These are phyloP conservation scores for Sequoiadendron giganteum DNA, from an alignment of 75 land plant genomes.

Conservation along the genomic window DNA sequence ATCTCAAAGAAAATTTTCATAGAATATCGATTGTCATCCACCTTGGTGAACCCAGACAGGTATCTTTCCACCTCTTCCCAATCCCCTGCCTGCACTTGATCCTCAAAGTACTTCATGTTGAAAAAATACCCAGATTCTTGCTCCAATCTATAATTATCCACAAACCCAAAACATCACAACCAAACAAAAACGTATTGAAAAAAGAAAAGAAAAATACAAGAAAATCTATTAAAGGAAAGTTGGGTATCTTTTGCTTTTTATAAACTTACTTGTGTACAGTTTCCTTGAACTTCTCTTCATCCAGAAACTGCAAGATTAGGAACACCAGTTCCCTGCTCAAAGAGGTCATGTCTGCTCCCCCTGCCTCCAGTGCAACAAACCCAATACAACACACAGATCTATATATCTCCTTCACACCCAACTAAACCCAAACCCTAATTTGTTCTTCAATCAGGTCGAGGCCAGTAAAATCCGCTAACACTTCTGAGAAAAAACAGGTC, in stretches of 20 bases:
- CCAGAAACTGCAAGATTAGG: conserved; percentile 82
- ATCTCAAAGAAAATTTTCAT: conserved; percentile 98
- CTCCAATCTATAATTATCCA: conserved; percentile 57
- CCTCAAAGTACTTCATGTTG: conserved; percentile 94
- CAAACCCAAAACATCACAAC: conserved; percentile 7
- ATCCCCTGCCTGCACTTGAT: conserved; percentile 73
- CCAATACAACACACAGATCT: neutral
- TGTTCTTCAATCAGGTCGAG: neutral
- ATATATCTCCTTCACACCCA: neutral
- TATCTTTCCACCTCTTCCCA: conserved; percentile 96
- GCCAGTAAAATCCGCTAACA: neutral
- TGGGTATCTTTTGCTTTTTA: neutral
- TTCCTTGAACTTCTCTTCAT: conserved; percentile 87
- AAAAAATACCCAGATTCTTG: conserved; percentile 92
- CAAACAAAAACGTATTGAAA: neutral
- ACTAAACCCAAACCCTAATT: neutral
- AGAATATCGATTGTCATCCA: conserved; percentile 94
- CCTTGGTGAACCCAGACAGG: conserved; percentile 87
- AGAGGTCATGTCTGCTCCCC: conserved; percentile 52
- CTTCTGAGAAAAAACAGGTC: neutral
- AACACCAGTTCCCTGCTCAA: conserved; percentile 87
- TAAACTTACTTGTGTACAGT: conserved; percentile 70
- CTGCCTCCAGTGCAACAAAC: neutral
- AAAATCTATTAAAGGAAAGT: neutral
- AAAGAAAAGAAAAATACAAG: neutral